phyloP scores from a whole-genome alignment of 2,329 filamentous ascomycete genomes.

The Pseudopyrenochaeta lycopersici region DNA sequence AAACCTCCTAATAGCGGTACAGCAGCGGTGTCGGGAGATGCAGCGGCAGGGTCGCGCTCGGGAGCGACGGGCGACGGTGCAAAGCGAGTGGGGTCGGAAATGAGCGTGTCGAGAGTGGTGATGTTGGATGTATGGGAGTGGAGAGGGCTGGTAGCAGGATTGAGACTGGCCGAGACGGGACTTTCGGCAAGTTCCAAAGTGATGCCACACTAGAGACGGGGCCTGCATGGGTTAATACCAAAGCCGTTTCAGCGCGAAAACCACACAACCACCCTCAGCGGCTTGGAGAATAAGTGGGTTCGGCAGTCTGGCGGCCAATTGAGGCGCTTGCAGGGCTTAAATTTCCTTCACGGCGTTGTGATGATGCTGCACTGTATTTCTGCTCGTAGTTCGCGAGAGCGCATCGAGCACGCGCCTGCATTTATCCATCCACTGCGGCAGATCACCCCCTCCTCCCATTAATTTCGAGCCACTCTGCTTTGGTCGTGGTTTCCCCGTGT shows the following conservation, averaged over 20 bases:
- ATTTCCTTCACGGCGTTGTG: background rate
- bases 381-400: slow-evolving; percentile 1
- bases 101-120: slow-evolving; percentile 34
- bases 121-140: slow-evolving; percentile 16
- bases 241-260: slow-evolving; percentile 39
- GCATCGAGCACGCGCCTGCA: slow-evolving; percentile 14
- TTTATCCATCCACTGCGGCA: slow-evolving; percentile 32
- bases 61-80: slow-evolving; percentile 13
- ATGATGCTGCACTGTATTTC: slow-evolving; percentile 6
- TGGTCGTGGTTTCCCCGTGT: slow-evolving; percentile 3
- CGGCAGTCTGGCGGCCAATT: slow-evolving; percentile 14
- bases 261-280: slow-evolving; percentile 18
- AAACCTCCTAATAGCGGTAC: slow-evolving; percentile 29
- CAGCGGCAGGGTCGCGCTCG: slow-evolving; percentile 19
- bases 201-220: slow-evolving; percentile 11
- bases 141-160: slow-evolving; percentile 23
- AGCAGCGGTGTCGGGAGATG: slow-evolving; percentile 15
- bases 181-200: slow-evolving; percentile 34
- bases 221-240: slow-evolving; percentile 7
- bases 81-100: slow-evolving; percentile 27
- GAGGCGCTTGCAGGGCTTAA: slow-evolving; percentile 1
- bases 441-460: slow-evolving; percentile 28
- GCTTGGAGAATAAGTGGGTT: slow-evolving; percentile 14
- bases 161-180: slow-evolving; percentile 26
- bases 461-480: slow-evolving; percentile 32